phyloP scores from a whole-genome alignment of 164 flowering plant species.

The Nelumbo lutea region DNA sequence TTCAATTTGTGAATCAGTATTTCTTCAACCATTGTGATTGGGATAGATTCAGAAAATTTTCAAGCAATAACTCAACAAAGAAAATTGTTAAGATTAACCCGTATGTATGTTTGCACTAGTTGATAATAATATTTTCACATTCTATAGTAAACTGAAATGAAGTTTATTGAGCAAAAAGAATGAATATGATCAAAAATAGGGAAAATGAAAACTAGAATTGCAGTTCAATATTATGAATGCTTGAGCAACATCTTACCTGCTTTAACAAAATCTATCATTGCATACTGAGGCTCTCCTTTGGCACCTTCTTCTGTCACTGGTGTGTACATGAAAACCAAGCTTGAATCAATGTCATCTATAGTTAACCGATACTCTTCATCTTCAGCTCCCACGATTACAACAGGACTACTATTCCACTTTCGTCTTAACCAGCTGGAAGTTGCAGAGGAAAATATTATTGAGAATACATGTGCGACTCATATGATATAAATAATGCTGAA shows the following conservation, averaged over 20 bases:
- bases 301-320: constrained; percentile 96
- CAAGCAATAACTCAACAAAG: too few species aligned
- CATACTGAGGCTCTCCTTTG: constrained; percentile 97
- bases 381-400: constrained; percentile 87
- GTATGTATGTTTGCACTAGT: too few species aligned
- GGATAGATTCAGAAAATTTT: too few species aligned
- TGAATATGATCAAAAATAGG: not conserved
- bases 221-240: not conserved
- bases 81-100: too few species aligned
- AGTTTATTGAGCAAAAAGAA: too few species aligned
- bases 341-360: constrained; percentile 80
- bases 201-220: too few species aligned
- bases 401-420: constrained; percentile 91
- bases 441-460: not conserved
- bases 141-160: too few species aligned
- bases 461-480: not conserved
- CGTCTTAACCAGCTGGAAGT: constrained; percentile 87
- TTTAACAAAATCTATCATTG: constrained; percentile 92
- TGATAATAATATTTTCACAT: too few species aligned
- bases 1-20: too few species aligned
- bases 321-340: constrained; percentile 95
- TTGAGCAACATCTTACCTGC: constrained; percentile 46
- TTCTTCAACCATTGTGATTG: too few species aligned
- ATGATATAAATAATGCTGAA: not conserved
- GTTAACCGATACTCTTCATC: constrained; percentile 80